Conservation (phyloP, 345 rosid genomes). For the Aegle marmelos region DNA sequence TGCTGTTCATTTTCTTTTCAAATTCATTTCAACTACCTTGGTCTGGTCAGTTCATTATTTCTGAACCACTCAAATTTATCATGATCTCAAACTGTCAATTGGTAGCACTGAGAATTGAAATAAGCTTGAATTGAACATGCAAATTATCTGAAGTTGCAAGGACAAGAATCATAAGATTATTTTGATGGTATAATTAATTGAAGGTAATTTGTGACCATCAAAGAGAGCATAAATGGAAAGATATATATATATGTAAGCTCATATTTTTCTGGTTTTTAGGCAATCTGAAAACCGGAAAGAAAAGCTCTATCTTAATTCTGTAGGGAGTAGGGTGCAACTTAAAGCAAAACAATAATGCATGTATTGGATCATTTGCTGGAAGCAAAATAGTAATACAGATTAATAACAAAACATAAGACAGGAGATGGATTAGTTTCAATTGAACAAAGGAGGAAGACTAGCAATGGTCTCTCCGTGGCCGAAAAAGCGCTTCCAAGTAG, state of each 20-base stretch:
- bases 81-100: no score
- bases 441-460: slow-evolving; percentile 33
- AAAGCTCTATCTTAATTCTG: not conserved
- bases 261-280: no score
- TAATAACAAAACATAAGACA: no score
- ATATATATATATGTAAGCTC: no score
- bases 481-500: slow-evolving; percentile 39
- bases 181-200: not conserved
- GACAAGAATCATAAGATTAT: not conserved
- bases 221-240: not conserved
- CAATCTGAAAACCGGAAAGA: not conserved
- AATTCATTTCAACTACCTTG: no score
- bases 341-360: no score
- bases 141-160: not conserved
- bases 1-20: no score
- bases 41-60: no score
- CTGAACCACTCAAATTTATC: no score
- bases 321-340: no score
- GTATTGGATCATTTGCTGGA: not conserved
- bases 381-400: not conserved
- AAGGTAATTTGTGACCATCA: not conserved
- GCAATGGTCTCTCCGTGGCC: slow-evolving; percentile 29
- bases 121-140: not conserved
- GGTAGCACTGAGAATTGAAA: not conserved
- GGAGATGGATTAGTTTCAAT: not conserved